phyloP scores from a whole-genome alignment of 345 rosid genomes.

The Populus simonii region DNA sequence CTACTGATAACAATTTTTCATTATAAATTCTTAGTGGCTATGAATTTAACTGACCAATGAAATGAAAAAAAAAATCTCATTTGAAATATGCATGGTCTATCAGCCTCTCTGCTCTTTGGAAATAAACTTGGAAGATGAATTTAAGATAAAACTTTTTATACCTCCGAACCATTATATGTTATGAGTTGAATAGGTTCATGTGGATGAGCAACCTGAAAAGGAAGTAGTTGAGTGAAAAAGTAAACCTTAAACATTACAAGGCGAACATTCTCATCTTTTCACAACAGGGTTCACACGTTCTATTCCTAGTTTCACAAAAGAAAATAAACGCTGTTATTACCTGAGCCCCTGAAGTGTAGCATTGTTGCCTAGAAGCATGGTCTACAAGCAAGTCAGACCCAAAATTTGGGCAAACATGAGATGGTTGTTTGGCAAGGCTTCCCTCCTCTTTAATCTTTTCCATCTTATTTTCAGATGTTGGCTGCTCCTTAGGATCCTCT shows the following conservation, averaged over 20 bases:
- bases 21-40: background rate
- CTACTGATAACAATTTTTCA: background rate
- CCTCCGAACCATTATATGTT: slow-evolving; percentile 37
- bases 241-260: background rate
- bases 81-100: background rate
- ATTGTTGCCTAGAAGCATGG: slow-evolving; percentile 24
- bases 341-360: slow-evolving; percentile 24
- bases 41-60: background rate
- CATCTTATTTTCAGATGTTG: slow-evolving; percentile 3
- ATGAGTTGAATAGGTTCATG: slow-evolving; percentile 20
- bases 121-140: background rate
- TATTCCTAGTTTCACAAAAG: background rate
- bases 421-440: slow-evolving; percentile 5
- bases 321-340: slow-evolving; percentile 21
- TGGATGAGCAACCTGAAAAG: slow-evolving; percentile 18
- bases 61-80: background rate
- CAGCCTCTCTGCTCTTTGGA: background rate
- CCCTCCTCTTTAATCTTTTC: slow-evolving; percentile 15
- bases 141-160: slow-evolving; percentile 7
- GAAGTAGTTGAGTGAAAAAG: slow-evolving; percentile 11
- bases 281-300: background rate
- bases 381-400: slow-evolving; percentile 21
- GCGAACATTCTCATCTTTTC: background rate
- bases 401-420: slow-evolving; percentile 15
- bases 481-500: slow-evolving; percentile 22